phyloP scores from a whole-genome alignment of 1,284 basidiomycete species.

The Puccinia coronata region DNA sequence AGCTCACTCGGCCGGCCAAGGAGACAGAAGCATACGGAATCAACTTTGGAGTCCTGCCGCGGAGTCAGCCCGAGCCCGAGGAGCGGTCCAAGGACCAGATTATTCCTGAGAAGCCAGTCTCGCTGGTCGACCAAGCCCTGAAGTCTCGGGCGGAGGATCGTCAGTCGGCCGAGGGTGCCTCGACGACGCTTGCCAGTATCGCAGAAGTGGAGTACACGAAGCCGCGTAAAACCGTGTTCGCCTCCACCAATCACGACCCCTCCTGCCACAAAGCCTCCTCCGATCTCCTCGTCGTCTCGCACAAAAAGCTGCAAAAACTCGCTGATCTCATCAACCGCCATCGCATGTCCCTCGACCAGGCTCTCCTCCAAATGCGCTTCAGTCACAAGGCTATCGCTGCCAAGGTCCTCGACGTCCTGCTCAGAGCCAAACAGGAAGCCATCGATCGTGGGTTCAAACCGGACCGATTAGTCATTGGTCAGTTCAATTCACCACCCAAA shows the following conservation, averaged over 20 bases:
- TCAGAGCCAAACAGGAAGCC: constrained; percentile 29
- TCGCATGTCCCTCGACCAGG: constrained; percentile 36
- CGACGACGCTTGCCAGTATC: not conserved
- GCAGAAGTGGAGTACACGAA: not conserved
- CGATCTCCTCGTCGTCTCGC: constrained; percentile 30
- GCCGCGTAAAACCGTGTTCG: constrained; percentile 16
- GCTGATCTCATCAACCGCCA: constrained; percentile 43
- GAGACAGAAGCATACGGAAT: constrained; percentile 41
- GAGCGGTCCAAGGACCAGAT: not conserved
- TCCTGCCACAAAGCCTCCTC: constrained; percentile 39
- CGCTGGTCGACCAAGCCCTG: constrained; percentile 28
- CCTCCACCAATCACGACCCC: constrained; percentile 34
- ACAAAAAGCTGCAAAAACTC: constrained; percentile 43
- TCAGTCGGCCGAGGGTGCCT: not conserved
- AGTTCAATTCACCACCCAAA: not conserved
- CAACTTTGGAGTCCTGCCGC: constrained; percentile 37
- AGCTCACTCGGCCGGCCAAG: constrained; percentile 36
- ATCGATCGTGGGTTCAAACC: constrained; percentile 33
- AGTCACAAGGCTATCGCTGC: constrained; percentile 43
- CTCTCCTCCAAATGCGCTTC: constrained; percentile 36
- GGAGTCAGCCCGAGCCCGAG: not conserved
- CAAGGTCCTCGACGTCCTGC: constrained; percentile 27
- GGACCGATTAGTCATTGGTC: constrained; percentile 28
- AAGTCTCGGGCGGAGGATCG: not conserved
- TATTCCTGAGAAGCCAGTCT: not conserved